These are phyloP conservation scores for Pyrenophora teres DNA, from an alignment of 2,329 filamentous ascomycete genomes.

Conservation along the genomic window DNA sequence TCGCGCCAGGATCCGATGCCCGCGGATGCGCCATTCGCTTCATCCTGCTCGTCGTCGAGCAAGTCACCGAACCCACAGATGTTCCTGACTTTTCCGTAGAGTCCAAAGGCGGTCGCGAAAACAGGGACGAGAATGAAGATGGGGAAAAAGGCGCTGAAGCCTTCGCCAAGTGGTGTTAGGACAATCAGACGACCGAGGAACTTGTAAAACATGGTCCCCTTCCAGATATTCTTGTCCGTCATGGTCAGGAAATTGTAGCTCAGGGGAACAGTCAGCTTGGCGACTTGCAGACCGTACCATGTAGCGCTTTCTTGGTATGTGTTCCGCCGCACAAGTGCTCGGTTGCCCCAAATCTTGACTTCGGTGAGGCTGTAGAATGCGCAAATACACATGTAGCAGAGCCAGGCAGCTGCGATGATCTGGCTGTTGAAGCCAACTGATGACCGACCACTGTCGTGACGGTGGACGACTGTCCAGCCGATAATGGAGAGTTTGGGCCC, in stretches of 20 bases:
- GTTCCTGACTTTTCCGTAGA: constrained; percentile 81
- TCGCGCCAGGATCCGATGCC: constrained; percentile 89
- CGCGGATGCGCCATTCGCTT: constrained; percentile 63
- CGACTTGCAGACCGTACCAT: constrained; percentile 93
- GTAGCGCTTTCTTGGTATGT: constrained; percentile 92
- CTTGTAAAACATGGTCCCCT: constrained; percentile 79
- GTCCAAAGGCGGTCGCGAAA: constrained; percentile 80
- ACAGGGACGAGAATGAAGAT: constrained; percentile 86
- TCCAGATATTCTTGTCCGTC: constrained; percentile 72
- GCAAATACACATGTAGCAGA: constrained; percentile 93
- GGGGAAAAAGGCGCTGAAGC: constrained; percentile 88
- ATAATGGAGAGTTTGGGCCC: constrained; percentile 72
- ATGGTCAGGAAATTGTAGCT: constrained; percentile 98
- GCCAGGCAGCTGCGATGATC: constrained; percentile 81
- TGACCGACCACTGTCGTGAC: constrained; percentile 70
- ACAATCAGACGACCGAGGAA: constrained; percentile 86
- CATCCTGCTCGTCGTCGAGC: constrained; percentile 73
- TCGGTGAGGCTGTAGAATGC: constrained; percentile 87
- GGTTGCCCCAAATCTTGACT: constrained; percentile 96
- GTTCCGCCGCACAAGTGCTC: constrained; percentile 85
- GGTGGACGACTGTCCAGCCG: constrained; percentile 71
- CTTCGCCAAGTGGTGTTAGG: constrained; percentile 77
- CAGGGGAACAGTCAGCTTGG: constrained; percentile 87
- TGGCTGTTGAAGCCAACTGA: constrained; percentile 87
- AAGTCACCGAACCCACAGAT: constrained; percentile 79